Conservation (phyloP, 805 yeast species). For the Starmerella roubikii region DNA sequence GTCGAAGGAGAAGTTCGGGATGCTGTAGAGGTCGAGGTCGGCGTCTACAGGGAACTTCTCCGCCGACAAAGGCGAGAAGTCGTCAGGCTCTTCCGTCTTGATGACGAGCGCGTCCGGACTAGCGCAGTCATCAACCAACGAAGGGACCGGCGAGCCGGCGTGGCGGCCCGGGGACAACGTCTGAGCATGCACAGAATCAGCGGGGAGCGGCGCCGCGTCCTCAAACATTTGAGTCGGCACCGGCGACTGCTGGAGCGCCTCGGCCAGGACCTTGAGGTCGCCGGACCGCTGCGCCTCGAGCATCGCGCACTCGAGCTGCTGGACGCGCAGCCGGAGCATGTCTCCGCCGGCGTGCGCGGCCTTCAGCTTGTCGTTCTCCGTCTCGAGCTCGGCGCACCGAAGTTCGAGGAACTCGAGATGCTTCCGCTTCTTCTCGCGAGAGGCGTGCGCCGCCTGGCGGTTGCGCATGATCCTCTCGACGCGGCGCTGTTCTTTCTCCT, state of each 20-base stretch:
- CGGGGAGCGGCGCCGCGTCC: slow-evolving; percentile 3
- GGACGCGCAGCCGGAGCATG: slow-evolving; percentile 13
- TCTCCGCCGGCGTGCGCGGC: slow-evolving; percentile 7
- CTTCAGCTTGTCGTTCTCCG: slow-evolving; percentile 22
- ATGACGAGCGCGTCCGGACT: slow-evolving; percentile 18
- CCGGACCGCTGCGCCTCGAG: slow-evolving; percentile 18
- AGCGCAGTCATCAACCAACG: slow-evolving; percentile 18
- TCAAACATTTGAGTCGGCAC: not conserved
- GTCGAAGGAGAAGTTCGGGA: slow-evolving; percentile 10
- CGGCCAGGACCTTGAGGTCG: slow-evolving; percentile 6
- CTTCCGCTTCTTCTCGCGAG: slow-evolving; percentile 88
- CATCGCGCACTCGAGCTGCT: slow-evolving; percentile 19
- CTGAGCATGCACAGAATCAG: slow-evolving; percentile 14
- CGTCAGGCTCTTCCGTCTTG: slow-evolving; percentile 9
- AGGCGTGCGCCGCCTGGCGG: slow-evolving; percentile 94
- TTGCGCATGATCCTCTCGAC: slow-evolving; percentile 85
- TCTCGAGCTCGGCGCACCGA: slow-evolving; percentile 27
- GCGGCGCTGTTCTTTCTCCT: slow-evolving; percentile 93
- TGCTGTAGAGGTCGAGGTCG: slow-evolving; percentile 7
- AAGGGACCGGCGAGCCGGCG: slow-evolving; percentile 18
- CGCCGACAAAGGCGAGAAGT: slow-evolving; percentile 9
- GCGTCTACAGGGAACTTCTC: not conserved
- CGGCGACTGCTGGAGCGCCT: not conserved
- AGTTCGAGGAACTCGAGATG: slow-evolving; percentile 77
- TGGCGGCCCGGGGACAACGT: not conserved